Conservation (phyloP, 2,329 filamentous ascomycete species). For the Claviceps purpurea region DNA sequence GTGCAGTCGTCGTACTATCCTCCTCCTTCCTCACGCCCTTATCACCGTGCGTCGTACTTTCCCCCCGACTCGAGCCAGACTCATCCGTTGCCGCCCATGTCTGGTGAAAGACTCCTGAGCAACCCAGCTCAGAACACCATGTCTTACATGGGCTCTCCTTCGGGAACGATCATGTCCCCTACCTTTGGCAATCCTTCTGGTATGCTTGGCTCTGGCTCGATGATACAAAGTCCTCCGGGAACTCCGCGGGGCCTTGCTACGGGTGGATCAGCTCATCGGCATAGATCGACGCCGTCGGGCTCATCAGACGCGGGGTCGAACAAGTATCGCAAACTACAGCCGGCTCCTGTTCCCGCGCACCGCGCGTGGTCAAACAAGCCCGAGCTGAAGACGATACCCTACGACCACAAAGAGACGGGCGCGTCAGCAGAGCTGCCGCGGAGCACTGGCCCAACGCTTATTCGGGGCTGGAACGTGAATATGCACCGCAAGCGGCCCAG, state of each 20-base stretch:
- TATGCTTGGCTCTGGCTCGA: constrained; percentile 15
- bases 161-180: constrained; percentile 19
- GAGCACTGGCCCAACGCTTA: constrained; percentile 40
- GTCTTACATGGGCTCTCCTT: constrained; percentile 21
- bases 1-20: constrained; percentile 20
- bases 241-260: constrained; percentile 17
- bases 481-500: constrained; percentile 24
- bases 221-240: constrained; percentile 23
- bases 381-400: constrained; percentile 45
- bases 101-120: constrained; percentile 21
- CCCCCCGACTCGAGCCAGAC: constrained; percentile 15
- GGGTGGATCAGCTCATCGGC: constrained; percentile 17
- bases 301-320: constrained; percentile 23
- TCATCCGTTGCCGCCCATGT: constrained; percentile 16
- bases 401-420: constrained; percentile 45
- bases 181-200: constrained; percentile 21
- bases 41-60: constrained; percentile 16
- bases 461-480: constrained; percentile 42
- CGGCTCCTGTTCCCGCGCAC: constrained; percentile 41
- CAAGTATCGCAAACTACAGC: constrained; percentile 46
- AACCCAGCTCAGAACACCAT: constrained; percentile 18
- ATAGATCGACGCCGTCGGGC: constrained; percentile 24
- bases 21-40: constrained; percentile 16
- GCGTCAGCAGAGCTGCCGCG: constrained; percentile 39
- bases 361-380: constrained; percentile 32